Evolutionary conservation across 2,329 filamentous ascomycete genomes (phyloP), one percentile per base, ranked within the genome.

Genomic region (Coniochaeta prunicola): DNA sequence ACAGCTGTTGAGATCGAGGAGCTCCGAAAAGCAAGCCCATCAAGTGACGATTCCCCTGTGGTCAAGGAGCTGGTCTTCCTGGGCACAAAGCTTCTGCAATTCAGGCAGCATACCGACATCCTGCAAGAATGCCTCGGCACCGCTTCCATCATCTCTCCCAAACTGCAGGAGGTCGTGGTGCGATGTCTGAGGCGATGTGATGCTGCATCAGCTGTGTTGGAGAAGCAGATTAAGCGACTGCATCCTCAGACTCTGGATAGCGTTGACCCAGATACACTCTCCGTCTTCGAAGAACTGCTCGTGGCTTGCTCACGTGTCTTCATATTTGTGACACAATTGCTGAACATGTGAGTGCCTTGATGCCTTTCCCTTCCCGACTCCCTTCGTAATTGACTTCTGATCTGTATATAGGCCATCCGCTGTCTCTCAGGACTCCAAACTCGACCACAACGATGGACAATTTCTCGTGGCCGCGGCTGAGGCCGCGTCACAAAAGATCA

Each of bases 171-270:
- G 0, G 62, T 65, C 9, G 57, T 74, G 26, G 65, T 64, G 56
- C 62, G 65, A 13, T 66, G 63, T 10, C 61, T 74, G 1, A 60
- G 60, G 24, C 65, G 62, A 5, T 74, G 72, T 53, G 70, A 72
- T 59, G 63, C 59, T 4, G 62, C 65, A 4, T 62, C 64, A 21
- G 71, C 68, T 1, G 64, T 64, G 17, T 54, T 74, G 38, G 68
- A 69, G 42, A 74, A 74, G 61, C 72, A 74, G 64, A 57, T 71
- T 0, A 67, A 70, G 66, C 65, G 70, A 4, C 59, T 74, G 56
- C 66, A 68, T 33, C 58, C 64, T 0, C 63, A 66, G 21, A 69
- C 64, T 21, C 59, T 68, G 26, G 53, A 55, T 1, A 56, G 60
- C 13, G 15, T 71, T 24, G 66, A 72, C 57, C 59, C 61, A 26